Conservation (phyloP, 768 basidiomycete genomes). For the Tulasnella sp. region DNA sequence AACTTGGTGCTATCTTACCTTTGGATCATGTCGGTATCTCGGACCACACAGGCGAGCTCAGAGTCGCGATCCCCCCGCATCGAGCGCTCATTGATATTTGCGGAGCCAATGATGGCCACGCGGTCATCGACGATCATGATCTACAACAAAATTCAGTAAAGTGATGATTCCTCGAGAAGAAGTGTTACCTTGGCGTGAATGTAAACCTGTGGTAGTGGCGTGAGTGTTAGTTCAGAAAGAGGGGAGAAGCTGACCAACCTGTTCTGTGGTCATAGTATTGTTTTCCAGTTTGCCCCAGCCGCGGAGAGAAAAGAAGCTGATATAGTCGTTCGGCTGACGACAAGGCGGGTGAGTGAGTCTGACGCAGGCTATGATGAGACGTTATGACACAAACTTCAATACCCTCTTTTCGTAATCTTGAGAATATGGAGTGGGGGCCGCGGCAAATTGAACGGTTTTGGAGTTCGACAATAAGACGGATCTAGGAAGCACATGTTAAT, state of each 20-base stretch:
- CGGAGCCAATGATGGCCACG: constrained; percentile 87
- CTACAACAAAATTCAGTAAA: constrained; percentile 20
- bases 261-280: constrained; percentile 79
- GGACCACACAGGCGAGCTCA: constrained; percentile 83
- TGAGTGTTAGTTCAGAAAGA: not conserved
- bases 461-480: constrained; percentile 91
- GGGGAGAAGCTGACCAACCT: constrained; percentile 38
- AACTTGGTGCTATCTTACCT: constrained; percentile 42
- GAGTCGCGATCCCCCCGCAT: constrained; percentile 95
- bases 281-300: constrained; percentile 90
- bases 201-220: constrained; percentile 51
- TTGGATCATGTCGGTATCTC: constrained; percentile 96
- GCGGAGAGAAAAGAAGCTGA: constrained; percentile 81
- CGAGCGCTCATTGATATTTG: constrained; percentile 96
- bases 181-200: constrained; percentile 70
- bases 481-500: constrained; percentile 36
- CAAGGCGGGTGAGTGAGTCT: constrained; percentile 14
- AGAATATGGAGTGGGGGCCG: constrained; percentile 88
- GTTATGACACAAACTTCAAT: constrained; percentile 59
- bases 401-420: constrained; percentile 70
- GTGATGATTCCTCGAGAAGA: not conserved
- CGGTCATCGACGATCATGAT: constrained; percentile 88
- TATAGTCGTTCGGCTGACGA: constrained; percentile 79
- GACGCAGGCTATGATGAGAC: not conserved
- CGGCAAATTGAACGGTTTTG: constrained; percentile 84